These are phyloP conservation scores for Gossypium rotundifolium DNA, from an alignment of 345 rosid genomes.

Conservation along the genomic window DNA sequence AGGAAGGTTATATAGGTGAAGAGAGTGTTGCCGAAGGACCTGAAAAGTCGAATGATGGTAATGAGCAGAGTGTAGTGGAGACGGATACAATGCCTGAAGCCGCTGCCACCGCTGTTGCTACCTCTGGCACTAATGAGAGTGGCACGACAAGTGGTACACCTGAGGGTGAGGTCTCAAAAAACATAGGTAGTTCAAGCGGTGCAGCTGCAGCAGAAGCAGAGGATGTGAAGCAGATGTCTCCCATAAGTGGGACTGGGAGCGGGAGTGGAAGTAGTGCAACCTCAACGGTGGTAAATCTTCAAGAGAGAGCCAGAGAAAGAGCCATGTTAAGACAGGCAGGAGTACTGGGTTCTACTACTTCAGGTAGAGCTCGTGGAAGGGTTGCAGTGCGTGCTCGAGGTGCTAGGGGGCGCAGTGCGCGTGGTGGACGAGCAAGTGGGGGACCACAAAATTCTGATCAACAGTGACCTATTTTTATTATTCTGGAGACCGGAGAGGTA, in stretches of 20 bases:
- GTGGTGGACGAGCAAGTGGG: conserved; percentile 38
- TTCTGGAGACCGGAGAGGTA: background rate
- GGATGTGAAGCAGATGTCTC: conserved; percentile 45
- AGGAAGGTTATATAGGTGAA: conserved; percentile 51
- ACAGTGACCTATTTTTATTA: conserved; percentile 17
- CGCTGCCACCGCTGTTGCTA: conserved; percentile 16
- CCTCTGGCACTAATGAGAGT: conserved; percentile 18
- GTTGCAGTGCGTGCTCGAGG: conserved; percentile 38
- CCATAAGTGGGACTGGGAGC: conserved; percentile 24
- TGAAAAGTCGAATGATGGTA: conserved; percentile 44
- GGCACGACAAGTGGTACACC: conserved; percentile 17
- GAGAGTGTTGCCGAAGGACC: conserved; percentile 40
- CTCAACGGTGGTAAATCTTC: conserved; percentile 43
- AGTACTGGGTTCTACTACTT: conserved; percentile 16
- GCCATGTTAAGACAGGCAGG: conserved; percentile 53
- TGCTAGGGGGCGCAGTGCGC: conserved; percentile 38
- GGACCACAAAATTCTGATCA: conserved; percentile 29
- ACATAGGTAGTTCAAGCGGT: conserved; percentile 22
- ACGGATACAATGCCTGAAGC: conserved; percentile 29
- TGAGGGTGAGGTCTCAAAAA: conserved; percentile 28
- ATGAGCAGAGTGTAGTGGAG: conserved; percentile 35
- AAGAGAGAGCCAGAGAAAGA: conserved; percentile 50
- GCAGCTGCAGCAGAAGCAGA: conserved; percentile 30
- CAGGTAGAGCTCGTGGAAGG: conserved; percentile 45
- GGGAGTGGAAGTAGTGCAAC: background rate